Base-by-base conservation (phyloP, 2,329 filamentous ascomycete genomes). In the Ceratocystis lukuohia region DNA sequence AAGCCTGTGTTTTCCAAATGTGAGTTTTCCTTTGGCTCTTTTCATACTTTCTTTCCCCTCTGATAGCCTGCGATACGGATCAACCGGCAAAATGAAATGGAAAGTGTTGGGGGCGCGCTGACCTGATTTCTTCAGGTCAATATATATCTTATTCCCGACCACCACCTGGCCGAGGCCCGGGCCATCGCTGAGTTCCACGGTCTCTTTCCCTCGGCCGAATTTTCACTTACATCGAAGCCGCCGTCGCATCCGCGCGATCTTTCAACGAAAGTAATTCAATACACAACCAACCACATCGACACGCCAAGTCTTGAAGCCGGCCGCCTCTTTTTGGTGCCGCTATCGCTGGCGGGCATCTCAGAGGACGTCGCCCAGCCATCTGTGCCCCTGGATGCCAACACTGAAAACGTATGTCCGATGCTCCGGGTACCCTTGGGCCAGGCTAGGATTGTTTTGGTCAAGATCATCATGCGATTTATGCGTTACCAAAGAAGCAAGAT, bases 1-100 rank as follows among this genome's bases (percentile, higher is more conserved):
- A 12, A 59, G 56, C 8, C 64, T 68, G 22, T 68, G 64, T 56
- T 68, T 61, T 64, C 64, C 64, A 20, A 68, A 68, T 61, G 64
- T 66, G 50, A 3, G 41, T 63, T 22, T 20, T 20, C 44, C 20
- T 62, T 44, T 28, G 8, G 3, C 3, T 48, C 22, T 5, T 48
- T 61, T 20, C 15, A 8, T 44, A 3, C 25, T 37, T 41, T 2
- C 33, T 61, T 17, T n/a, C 12, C 6, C n/a, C 6, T 17, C 33
- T 15, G 4, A 46, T 45, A 10, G n/a, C 30, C 30, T 25, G 30
- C 59, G 15, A 50, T 50, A 20, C 5, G 5, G 48, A 50, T 12
- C 28, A 20, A 5, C 30, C 5, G 56, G 25, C 28, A 33, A 37
- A n/a, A 20, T 1, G 5, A 25, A 2, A 4, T 2, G n/a, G 48